Evolutionary conservation across 2,329 filamentous ascomycete species (phyloP), one percentile per base, ranked within the genome.

Genomic region (Exserohilum turcica): DNA sequence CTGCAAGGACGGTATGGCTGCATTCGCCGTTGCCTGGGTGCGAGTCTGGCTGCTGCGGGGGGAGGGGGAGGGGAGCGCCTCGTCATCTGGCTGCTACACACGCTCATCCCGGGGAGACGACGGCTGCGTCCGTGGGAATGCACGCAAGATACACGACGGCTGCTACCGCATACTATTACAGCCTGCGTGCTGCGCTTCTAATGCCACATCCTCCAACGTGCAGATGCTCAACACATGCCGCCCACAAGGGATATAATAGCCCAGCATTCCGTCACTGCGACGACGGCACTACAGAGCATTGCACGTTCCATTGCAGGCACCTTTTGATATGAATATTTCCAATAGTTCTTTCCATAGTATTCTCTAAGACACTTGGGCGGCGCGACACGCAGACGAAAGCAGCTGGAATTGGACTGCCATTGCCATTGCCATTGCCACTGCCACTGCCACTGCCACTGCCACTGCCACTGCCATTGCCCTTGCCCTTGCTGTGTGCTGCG

Each of bases 291-390:
- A 64, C 42, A 62, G 64, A 56, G 50, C 60, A 61, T 65, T 57
- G 57, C 64, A 68, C 60, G 50, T 56, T 55, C 47, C 47, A 64
- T 59, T 60, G 38, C 54, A 58, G 57, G 37, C 43, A 57, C 57
- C 29, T 49, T 32, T 56, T 52, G 60, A 67, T 70, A 74, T 73
- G 57, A 58, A 58, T 74, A 74, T 68, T 59, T 27, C 47, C 38
- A 68, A 65, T 63, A 74, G 71, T 55, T 69, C 62, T 73, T 71
- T 24, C 52, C 53, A 32, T 57, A 66, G 53, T 64, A 74, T 74
- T 58, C 57, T 54, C 69, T 59, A 58, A 48, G 42, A 33, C 37
- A 44, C 32, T 37, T 27, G 35, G 46, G 21, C 35, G 24, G 47
- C 48, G 50, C 31, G 43, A 28, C 37, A 12, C 33, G 7, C 18